These are phyloP conservation scores for Rhizopogon vesiculosus DNA, from an alignment of 768 basidiomycete species.

Conservation along the genomic window DNA sequence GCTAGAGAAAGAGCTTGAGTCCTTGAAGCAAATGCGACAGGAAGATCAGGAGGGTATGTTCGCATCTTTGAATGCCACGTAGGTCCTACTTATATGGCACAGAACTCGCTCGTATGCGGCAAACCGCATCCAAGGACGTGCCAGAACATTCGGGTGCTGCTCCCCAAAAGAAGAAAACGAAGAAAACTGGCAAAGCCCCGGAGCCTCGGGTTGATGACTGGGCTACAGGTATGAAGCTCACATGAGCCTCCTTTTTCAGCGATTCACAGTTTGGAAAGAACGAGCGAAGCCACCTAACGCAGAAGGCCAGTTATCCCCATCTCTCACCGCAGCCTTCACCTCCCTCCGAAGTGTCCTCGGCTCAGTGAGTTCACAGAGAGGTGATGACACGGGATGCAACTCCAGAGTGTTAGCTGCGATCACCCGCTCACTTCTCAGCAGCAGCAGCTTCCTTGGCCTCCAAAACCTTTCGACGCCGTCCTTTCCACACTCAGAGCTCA, in stretches of 20 bases:
- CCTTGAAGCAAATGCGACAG: conserved; percentile 16
- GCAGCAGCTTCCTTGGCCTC: not conserved
- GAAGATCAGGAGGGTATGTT: conserved; percentile 19
- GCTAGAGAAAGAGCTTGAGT: conserved; percentile 21
- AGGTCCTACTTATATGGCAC: not conserved
- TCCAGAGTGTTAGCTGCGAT: conserved; percentile 16
- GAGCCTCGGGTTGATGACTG: conserved; percentile 10
- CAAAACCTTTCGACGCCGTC: not conserved
- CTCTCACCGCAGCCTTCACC: conserved; percentile 16
- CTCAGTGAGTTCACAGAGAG: not conserved
- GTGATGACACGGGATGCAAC: not conserved
- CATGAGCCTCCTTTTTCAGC: not conserved
- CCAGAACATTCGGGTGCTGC: conserved; percentile 9
- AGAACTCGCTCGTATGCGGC: conserved; percentile 19
- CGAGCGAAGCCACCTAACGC: conserved; percentile 16
- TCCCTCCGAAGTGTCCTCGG: conserved; percentile 17
- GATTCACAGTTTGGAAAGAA: conserved; percentile 6
- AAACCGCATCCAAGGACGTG: conserved; percentile 10
- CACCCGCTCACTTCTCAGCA: conserved; percentile 3
- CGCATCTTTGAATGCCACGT: not conserved
- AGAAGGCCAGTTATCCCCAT: conserved; percentile 16
- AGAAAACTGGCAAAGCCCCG: conserved; percentile 16
- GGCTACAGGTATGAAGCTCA: conserved; percentile 14
- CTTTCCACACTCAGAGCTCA: conserved; percentile 7
- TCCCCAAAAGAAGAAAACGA: conserved; percentile 22